These are phyloP conservation scores for Moesziomyces sp. DNA, from an alignment of 1,284 basidiomycete genomes.

Conservation along the genomic window DNA sequence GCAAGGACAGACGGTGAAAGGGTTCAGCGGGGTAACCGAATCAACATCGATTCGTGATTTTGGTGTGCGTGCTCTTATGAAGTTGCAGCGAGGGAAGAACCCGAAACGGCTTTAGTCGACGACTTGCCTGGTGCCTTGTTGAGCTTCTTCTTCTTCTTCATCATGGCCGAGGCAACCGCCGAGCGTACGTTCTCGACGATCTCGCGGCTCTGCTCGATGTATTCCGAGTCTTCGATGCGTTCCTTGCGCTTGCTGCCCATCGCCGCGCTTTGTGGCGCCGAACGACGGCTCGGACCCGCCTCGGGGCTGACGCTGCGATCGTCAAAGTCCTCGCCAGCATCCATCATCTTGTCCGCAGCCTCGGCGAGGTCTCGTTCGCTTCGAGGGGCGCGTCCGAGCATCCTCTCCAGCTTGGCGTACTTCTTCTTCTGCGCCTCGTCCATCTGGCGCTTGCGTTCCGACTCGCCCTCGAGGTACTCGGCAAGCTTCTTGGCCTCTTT, in stretches of 20 bases:
- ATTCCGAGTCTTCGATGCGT: conserved; percentile 90
- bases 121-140: conserved; percentile 29
- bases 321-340: conserved; percentile 57
- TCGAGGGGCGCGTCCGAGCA: conserved; percentile 56
- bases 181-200: conserved; percentile 91
- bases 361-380: conserved; percentile 66
- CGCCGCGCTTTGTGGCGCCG: conserved; percentile 1
- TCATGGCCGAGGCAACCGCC: conserved; percentile 76
- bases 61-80: conserved; percentile 2
- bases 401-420: conserved; percentile 80
- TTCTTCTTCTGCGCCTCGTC: conserved; percentile 77
- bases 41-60: not conserved
- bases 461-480: conserved; percentile 86
- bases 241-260: conserved; percentile 77
- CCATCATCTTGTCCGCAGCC: conserved; percentile 59
- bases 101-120: conserved; percentile 6
- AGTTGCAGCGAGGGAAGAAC: conserved; percentile 29
- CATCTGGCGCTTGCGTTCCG: conserved; percentile 79
- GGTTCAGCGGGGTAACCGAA: too few species aligned
- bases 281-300: conserved; percentile 12
- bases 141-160: conserved; percentile 53
- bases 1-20: not conserved
- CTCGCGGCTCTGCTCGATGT: conserved; percentile 89
- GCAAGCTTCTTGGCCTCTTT: conserved; percentile 96
- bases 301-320: conserved; percentile 38